A percentile compares a stretch with the other conserved stretches of the same genome.
These are phyloP conservation scores for Clonostachys rosea DNA, from an alignment of 2,329 filamentous ascomycete genomes.

Conservation along the genomic window DNA sequence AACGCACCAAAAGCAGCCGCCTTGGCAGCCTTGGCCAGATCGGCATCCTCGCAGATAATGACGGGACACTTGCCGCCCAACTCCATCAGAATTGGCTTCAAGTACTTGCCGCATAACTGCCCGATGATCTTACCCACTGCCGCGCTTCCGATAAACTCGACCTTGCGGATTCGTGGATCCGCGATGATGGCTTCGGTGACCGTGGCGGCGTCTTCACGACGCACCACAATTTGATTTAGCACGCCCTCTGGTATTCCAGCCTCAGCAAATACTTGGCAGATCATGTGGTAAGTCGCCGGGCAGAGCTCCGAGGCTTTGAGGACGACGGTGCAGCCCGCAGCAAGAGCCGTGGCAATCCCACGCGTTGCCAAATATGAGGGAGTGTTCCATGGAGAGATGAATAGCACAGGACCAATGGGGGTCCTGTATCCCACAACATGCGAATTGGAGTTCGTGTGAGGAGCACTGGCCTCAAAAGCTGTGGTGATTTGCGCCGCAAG, in stretches of 20 bases:
- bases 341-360: conserved; percentile 57
- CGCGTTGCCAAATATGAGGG: conserved; percentile 10
- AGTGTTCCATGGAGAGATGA: too few species aligned
- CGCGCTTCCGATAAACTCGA: conserved; percentile 37
- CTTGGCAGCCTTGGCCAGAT: conserved; percentile 31
- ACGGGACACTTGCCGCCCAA: conserved; percentile 40
- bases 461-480: not conserved
- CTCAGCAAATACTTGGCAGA: conserved; percentile 57
- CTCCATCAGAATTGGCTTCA: conserved; percentile 41
- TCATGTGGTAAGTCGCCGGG: conserved; percentile 54
- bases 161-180: conserved; percentile 17
- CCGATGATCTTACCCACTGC: conserved; percentile 33
- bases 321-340: conserved; percentile 66
- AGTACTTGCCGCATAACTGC: conserved; percentile 21
- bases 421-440: too few species aligned
- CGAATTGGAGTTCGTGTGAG: too few species aligned
- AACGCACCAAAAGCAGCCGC: conserved; percentile 13
- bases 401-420: too few species aligned
- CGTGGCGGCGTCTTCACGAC: conserved; percentile 57
- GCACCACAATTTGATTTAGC: conserved; percentile 62
- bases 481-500: too few species aligned
- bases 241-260: conserved; percentile 69
- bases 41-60: conserved; percentile 36
- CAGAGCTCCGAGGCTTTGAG: conserved; percentile 64
- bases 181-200: conserved; percentile 63